Conservation (phyloP, 129 eudicot genomes). For the Calendula officinalis region DNA sequence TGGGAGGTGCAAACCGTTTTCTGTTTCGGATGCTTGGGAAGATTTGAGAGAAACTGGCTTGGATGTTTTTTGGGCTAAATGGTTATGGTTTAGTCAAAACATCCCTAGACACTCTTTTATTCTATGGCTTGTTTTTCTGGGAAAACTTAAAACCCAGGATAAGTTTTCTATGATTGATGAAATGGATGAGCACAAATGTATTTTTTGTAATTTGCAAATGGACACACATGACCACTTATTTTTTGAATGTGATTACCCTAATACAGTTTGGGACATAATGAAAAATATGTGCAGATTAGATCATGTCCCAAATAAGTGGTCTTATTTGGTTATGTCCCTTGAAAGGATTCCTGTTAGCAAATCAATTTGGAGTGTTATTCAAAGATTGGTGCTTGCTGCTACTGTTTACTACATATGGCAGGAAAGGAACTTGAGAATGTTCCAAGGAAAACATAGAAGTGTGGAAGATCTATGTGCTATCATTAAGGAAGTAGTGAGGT, state of each 20-base stretch:
- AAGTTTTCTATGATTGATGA: background rate
- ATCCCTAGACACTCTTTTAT: background rate
- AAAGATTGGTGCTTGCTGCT: background rate
- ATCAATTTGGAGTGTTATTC: background rate
- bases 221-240: background rate
- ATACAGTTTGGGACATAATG: background rate
- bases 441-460: too few species aligned
- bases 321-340: background rate
- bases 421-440: background rate
- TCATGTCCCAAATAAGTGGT: background rate
- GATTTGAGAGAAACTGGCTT: background rate
- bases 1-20: background rate
- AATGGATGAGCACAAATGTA: background rate
- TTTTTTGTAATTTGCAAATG: background rate
- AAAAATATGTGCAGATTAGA: background rate
- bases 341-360: too few species aligned
- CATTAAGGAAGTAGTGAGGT: too few species aligned
- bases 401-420: background rate
- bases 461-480: too few species aligned
- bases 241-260: background rate
- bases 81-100: background rate
- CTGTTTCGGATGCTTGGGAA: background rate
- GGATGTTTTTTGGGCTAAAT: background rate
- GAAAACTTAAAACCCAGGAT: background rate
- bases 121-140: background rate